These are phyloP conservation scores for Cladophialophora psammophila DNA, from an alignment of 2,329 filamentous ascomycete species.

Conservation along the genomic window DNA sequence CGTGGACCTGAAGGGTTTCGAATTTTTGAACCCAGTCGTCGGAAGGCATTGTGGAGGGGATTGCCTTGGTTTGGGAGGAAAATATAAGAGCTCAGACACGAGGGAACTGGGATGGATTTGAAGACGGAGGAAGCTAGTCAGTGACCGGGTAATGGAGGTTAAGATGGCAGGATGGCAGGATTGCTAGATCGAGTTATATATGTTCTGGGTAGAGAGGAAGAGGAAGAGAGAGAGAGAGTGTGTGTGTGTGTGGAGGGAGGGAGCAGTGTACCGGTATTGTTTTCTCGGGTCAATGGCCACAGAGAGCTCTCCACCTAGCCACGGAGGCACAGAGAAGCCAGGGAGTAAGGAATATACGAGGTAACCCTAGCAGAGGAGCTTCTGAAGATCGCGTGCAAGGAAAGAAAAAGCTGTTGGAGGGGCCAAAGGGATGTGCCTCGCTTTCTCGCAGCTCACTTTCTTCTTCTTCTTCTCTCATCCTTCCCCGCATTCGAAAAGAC, in stretches of 20 bases:
- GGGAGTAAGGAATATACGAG: not conserved
- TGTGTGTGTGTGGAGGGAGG: not conserved
- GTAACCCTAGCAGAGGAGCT: not conserved
- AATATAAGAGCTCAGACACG: not conserved
- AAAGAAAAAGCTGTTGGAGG: constrained; percentile 2
- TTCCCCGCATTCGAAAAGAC: constrained; percentile 24
- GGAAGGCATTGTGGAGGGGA: constrained; percentile 45
- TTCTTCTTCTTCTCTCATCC: not conserved
- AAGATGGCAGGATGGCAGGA: not conserved
- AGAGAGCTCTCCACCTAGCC: not conserved
- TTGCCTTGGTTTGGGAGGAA: not conserved
- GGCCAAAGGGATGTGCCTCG: not conserved
- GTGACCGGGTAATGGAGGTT: not conserved
- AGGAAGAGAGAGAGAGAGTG: not conserved
- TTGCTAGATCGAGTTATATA: not conserved
- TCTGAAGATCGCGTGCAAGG: constrained; percentile 1
- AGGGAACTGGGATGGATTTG: too few species aligned
- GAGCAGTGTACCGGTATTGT: constrained; percentile 1
- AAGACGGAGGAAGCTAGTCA: not conserved
- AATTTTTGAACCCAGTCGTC: constrained; percentile 62
- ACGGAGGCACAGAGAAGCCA: not conserved
- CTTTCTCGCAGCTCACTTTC: not conserved
- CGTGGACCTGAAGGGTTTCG: constrained; percentile 85
- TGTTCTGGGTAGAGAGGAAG: not conserved
- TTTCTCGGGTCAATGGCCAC: not conserved